Evolutionary conservation across 768 basidiomycete species (phyloP).

Genomic region (Tricholoma matsutake): DNA sequence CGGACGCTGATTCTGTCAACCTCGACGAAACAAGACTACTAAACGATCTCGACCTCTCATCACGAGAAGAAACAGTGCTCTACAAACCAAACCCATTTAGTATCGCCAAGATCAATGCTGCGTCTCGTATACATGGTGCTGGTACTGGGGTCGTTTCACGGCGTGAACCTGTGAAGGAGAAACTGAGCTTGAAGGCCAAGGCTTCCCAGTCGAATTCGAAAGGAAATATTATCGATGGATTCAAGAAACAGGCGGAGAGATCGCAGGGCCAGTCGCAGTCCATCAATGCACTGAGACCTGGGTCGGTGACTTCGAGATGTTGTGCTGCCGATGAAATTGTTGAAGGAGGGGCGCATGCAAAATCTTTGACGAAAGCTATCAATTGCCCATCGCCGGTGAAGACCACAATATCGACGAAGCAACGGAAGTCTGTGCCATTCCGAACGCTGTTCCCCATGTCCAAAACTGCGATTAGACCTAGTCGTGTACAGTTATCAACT

Average conservation of each 20-base stretch:
- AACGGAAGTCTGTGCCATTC: neutral
- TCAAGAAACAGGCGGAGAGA: slow-evolving; percentile 39
- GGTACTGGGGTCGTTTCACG: neutral
- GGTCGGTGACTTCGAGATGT: neutral
- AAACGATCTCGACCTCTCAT: slow-evolving; percentile 48
- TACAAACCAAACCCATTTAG: slow-evolving; percentile 80
- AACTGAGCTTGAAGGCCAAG: neutral
- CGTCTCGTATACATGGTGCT: slow-evolving; percentile 34
- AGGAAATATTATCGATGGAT: slow-evolving; percentile 40
- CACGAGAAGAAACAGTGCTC: slow-evolving; percentile 51
- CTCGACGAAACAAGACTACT: slow-evolving; percentile 27
- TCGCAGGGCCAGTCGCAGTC: neutral
- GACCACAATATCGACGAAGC: neutral
- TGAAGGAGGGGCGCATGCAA: neutral
- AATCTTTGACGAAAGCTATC: too few species aligned
- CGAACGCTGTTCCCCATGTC: neutral
- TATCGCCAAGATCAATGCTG: slow-evolving; percentile 78
- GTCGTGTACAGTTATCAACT: too few species aligned
- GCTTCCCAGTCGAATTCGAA: neutral
- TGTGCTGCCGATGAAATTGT: neutral
- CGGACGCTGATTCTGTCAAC: slow-evolving; percentile 5
- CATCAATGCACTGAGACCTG: neutral
- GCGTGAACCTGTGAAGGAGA: neutral
- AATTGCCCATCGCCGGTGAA: neutral
- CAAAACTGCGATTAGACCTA: neutral